phyloP scores from a whole-genome alignment of 352 stramenopile genomes.

The Globisporangium solare region DNA sequence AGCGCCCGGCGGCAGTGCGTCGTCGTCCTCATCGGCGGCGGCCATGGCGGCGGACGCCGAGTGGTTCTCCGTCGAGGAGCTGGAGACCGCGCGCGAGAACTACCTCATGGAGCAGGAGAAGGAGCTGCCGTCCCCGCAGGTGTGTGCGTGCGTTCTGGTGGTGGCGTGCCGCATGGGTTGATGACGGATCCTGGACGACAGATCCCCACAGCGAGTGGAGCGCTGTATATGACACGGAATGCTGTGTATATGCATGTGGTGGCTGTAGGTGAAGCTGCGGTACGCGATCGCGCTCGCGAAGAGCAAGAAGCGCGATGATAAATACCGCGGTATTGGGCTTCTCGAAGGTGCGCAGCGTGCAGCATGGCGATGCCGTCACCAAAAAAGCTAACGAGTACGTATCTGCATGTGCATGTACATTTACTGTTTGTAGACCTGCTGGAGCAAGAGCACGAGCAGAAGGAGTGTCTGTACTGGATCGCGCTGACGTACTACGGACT shows the following conservation, averaged over 20 bases:
- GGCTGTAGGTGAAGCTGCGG: constrained; percentile 57
- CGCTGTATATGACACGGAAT: neutral
- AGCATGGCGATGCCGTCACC: too few species aligned
- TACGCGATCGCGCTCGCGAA: constrained; percentile 73
- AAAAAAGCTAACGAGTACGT: neutral
- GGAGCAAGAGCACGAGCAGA: constrained; percentile 36
- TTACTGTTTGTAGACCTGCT: constrained; percentile 47
- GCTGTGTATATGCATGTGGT: neutral
- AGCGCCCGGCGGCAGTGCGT: neutral
- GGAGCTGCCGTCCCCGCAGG: constrained; percentile 56
- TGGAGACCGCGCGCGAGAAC: constrained; percentile 63
- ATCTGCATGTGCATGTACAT: neutral
- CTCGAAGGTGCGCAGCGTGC: constrained; percentile 42
- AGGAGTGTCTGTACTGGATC: constrained; percentile 80
- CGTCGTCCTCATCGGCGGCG: constrained; percentile 5
- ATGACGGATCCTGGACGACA: neutral
- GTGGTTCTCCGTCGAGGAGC: constrained; percentile 72
- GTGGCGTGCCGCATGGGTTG: neutral
- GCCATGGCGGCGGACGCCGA: constrained; percentile 30
- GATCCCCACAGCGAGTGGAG: neutral
- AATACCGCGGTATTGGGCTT: constrained; percentile 62
- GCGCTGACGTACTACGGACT: constrained; percentile 62
- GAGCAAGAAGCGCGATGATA: constrained; percentile 77
- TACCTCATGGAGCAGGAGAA: constrained; percentile 79
- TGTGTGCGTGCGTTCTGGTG: constrained; percentile 19